These are phyloP conservation scores for Rosa multiflora DNA, from an alignment of 306 rosid genomes.

Conservation along the genomic window DNA sequence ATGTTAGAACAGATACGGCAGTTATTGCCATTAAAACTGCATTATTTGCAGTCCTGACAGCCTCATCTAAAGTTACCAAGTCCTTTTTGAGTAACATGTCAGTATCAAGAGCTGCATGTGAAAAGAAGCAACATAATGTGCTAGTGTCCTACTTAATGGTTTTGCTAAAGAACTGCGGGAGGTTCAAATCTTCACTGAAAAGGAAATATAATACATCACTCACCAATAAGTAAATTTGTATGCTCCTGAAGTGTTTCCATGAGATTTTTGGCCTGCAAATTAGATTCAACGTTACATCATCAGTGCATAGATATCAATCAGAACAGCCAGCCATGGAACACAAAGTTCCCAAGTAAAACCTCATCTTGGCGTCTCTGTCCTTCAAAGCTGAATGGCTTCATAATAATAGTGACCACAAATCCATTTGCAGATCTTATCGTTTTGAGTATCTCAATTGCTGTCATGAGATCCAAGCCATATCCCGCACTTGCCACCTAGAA, in stretches of 20 bases:
- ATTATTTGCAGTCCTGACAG: slow-evolving; percentile 85
- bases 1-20: slow-evolving; percentile 65
- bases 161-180: not conserved
- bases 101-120: slow-evolving; percentile 67
- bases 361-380: no score
- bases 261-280: no score
- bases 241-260: no score
- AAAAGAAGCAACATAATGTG: slow-evolving; percentile 18
- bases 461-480: slow-evolving; percentile 66
- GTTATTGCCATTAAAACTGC: slow-evolving; percentile 81
- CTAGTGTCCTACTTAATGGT: slow-evolving; percentile 9
- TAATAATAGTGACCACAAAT: slow-evolving; percentile 60
- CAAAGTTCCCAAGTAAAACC: no score
- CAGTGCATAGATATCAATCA: no score
- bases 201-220: no score
- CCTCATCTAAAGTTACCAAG: slow-evolving; percentile 92
- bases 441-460: slow-evolving; percentile 61
- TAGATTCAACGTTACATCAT: no score
- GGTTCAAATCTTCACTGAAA: no score
- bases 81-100: slow-evolving; percentile 81
- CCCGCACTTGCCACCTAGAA: slow-evolving; percentile 94
- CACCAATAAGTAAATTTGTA: slow-evolving; percentile 39
- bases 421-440: slow-evolving; percentile 65
- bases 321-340: no score
- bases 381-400: slow-evolving; percentile 63